Evolutionary conservation across 352 stramenopile species (phyloP).

Genomic region (Globisporangium iwayamae): DNA sequence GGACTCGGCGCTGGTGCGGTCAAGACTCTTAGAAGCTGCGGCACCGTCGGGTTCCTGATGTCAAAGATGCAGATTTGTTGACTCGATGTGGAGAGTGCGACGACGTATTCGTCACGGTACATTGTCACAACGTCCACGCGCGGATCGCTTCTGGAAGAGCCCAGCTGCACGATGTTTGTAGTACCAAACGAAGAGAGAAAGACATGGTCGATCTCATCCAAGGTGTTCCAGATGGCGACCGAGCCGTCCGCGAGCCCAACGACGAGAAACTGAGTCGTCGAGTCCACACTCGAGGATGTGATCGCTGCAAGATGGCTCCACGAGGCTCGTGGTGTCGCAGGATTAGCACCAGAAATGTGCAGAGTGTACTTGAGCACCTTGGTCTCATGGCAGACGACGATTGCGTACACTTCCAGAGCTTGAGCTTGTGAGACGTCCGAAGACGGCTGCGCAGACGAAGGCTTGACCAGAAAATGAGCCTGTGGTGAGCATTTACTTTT

Average conservation of each 20-base stretch:
- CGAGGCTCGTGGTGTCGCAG: conserved; percentile 5
- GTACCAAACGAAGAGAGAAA: conserved; percentile 21
- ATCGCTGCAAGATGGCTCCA: conserved; percentile 43
- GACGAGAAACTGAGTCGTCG: conserved; percentile 44
- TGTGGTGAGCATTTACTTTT: neutral
- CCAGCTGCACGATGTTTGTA: neutral
- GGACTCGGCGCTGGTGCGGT: conserved; percentile 18
- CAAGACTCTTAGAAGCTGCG: conserved; percentile 31
- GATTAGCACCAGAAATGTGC: neutral
- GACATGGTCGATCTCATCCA: conserved; percentile 38
- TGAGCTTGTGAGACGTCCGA: neutral
- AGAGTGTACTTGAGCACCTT: conserved; percentile 38
- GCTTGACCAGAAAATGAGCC: conserved; percentile 10
- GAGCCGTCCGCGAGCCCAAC: conserved; percentile 45
- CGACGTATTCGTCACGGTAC: conserved; percentile 26
- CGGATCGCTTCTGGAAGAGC: conserved; percentile 7
- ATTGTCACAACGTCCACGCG: conserved; percentile 18
- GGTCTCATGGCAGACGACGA: conserved; percentile 29
- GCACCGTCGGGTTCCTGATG: conserved; percentile 20
- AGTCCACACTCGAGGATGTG: conserved; percentile 30
- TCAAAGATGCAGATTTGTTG: conserved; percentile 52
- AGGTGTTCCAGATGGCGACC: conserved; percentile 48
- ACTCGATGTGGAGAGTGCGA: conserved; percentile 27
- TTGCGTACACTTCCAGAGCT: conserved; percentile 20
- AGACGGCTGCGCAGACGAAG: neutral